These are phyloP conservation scores for Leccinum obscurum DNA, from an alignment of 768 basidiomycete genomes.

Conservation along the genomic window DNA sequence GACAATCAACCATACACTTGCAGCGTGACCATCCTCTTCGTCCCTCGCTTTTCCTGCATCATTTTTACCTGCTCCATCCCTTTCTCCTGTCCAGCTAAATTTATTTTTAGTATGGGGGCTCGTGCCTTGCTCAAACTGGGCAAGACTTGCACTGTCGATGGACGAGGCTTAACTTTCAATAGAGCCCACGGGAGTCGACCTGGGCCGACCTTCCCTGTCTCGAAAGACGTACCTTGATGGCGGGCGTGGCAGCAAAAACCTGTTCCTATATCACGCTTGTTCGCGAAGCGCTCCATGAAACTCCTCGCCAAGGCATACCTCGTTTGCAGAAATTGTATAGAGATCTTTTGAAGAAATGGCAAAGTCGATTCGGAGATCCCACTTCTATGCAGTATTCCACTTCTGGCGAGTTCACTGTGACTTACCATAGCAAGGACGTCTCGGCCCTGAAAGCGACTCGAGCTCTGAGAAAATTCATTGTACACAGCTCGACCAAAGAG, in stretches of 20 bases:
- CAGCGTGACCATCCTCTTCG: too few species aligned
- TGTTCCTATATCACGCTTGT: too few species aligned
- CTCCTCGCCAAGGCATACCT: constrained; percentile 75
- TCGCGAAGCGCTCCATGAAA: constrained; percentile 16
- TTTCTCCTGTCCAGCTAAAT: too few species aligned
- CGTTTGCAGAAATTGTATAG: constrained; percentile 56
- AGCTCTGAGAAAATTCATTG: constrained; percentile 48
- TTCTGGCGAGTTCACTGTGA: constrained; percentile 49
- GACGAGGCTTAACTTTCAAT: constrained; percentile 70
- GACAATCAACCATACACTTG: too few species aligned
- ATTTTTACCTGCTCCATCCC: too few species aligned
- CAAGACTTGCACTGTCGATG: constrained; percentile 71
- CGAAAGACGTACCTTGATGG: constrained; percentile 53
- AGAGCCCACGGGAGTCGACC: constrained; percentile 81
- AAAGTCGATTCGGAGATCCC: constrained; percentile 39
- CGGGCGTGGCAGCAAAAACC: constrained; percentile 35
- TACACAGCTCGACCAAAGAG: constrained; percentile 74
- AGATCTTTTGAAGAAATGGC: constrained; percentile 57
- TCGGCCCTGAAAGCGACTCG: constrained; percentile 82
- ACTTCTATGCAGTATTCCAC: constrained; percentile 64
- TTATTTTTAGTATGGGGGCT: too few species aligned
- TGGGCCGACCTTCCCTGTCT: constrained; percentile 25
- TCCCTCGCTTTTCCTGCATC: too few species aligned
- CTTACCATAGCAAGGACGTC: constrained; percentile 64
- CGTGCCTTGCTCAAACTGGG: constrained; percentile 38